Conservation (phyloP, 2,329 filamentous ascomycete genomes). For the Thyridium curvatum region DNA sequence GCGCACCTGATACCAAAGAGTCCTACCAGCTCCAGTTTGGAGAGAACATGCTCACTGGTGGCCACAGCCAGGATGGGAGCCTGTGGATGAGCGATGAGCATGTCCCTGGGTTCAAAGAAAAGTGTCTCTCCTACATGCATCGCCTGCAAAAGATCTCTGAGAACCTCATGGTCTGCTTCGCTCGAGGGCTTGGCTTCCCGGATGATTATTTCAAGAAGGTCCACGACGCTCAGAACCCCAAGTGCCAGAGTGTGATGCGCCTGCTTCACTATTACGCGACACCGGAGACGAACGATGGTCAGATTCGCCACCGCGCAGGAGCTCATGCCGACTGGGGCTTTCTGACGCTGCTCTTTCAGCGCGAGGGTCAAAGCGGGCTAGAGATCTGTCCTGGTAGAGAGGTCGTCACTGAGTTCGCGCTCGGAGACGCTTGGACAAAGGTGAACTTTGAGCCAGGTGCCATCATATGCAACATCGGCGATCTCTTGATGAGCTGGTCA, state of each 20-base stretch:
- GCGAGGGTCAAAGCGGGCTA: slow-evolving; percentile 44
- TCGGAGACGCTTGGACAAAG: slow-evolving; percentile 50
- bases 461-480: slow-evolving; percentile 53
- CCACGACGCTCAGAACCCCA: slow-evolving; percentile 39
- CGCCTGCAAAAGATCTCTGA: slow-evolving; percentile 37
- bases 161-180: slow-evolving; percentile 49
- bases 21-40: slow-evolving; percentile 52
- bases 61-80: slow-evolving; percentile 7
- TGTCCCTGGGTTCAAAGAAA: slow-evolving; percentile 40
- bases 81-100: slow-evolving; percentile 22
- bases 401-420: slow-evolving; percentile 44
- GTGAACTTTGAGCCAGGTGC: slow-evolving; percentile 39
- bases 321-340: slow-evolving; percentile 55
- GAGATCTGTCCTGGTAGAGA: slow-evolving; percentile 54
- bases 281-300: slow-evolving; percentile 8
- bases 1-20: slow-evolving; percentile 48
- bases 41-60: slow-evolving; percentile 16
- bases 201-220: slow-evolving; percentile 47
- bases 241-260: slow-evolving; percentile 46
- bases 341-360: slow-evolving; percentile 52
- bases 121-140: slow-evolving; percentile 23
- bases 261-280: slow-evolving; percentile 22
- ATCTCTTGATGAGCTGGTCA: slow-evolving; percentile 52
- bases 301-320: slow-evolving; percentile 44
- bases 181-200: slow-evolving; percentile 43